Conservation (phyloP, 768 basidiomycete genomes). For the Boletus sensibilis region DNA sequence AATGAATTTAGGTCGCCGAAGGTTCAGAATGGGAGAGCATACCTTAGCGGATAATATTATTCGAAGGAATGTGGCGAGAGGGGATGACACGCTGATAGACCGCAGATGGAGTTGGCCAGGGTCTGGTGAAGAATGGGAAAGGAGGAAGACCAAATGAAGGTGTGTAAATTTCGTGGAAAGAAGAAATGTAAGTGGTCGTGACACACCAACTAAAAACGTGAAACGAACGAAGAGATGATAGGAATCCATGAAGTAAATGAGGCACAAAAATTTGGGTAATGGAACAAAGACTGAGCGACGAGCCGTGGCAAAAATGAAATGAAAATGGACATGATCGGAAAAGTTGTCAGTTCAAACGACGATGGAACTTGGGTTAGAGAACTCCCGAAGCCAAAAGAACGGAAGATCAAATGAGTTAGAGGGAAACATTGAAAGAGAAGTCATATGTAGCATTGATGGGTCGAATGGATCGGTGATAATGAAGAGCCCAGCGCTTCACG, state of each 20-base stretch:
- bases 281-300: conserved; percentile 1
- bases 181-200: neutral
- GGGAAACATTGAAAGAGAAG: neutral
- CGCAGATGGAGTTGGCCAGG: neutral
- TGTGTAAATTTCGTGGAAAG: neutral
- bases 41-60: conserved; percentile 18
- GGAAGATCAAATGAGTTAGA: neutral
- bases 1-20: neutral
- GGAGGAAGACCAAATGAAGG: neutral
- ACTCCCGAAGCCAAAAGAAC: neutral
- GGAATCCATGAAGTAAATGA: neutral
- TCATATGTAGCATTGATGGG: conserved; percentile 14
- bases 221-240: conserved; percentile 9
- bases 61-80: conserved; percentile 8
- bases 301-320: neutral
- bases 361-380: conserved; percentile 1
- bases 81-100: neutral
- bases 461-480: neutral
- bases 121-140: neutral
- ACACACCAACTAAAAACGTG: neutral
- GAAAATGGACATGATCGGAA: neutral
- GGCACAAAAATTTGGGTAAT: neutral
- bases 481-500: conserved; percentile 7
- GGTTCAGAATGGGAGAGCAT: neutral
- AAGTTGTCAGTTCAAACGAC: neutral